A percentile compares a stretch with the other conserved stretches of the same genome.
Conservation (phyloP, 2,329 filamentous ascomycete species). For the Metarhizium rileyi region DNA sequence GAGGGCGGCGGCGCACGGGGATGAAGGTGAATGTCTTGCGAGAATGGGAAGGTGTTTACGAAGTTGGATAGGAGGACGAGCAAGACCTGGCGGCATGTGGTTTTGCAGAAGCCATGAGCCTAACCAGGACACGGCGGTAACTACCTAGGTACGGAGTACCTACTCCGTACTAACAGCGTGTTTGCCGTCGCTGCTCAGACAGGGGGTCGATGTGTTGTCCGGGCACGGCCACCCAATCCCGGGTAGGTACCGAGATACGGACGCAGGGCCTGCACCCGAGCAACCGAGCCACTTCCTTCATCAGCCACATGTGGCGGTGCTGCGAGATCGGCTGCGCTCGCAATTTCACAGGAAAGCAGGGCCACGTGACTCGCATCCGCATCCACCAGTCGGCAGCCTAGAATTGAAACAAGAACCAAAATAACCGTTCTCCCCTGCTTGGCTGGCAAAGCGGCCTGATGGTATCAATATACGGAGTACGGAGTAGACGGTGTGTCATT, state of each 20-base stretch:
- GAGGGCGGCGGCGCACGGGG: neutral
- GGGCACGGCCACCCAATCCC: no score
- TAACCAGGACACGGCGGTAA: neutral
- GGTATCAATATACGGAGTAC: no score
- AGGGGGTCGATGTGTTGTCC: neutral
- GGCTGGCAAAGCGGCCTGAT: no score
- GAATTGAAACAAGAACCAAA: no score
- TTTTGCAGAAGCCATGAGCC: constrained; percentile 6
- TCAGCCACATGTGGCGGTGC: constrained; percentile 8
- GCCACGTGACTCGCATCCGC: neutral
- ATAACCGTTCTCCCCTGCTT: no score
- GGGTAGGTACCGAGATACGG: no score
- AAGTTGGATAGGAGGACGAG: constrained; percentile 21
- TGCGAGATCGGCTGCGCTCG: neutral
- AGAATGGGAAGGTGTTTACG: constrained; percentile 11
- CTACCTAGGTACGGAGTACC: no score
- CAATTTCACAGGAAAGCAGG: neutral
- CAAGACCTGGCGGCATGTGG: constrained; percentile 21
- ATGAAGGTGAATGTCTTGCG: neutral
- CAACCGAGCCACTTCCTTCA: no score
- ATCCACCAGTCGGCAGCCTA: no score
- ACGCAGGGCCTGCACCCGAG: no score
- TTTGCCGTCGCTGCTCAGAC: neutral
- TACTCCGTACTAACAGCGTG: no score
- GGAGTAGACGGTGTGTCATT: no score